Conservation (phyloP, 2,329 filamentous ascomycete genomes). For the Fusarium illudens region DNA sequence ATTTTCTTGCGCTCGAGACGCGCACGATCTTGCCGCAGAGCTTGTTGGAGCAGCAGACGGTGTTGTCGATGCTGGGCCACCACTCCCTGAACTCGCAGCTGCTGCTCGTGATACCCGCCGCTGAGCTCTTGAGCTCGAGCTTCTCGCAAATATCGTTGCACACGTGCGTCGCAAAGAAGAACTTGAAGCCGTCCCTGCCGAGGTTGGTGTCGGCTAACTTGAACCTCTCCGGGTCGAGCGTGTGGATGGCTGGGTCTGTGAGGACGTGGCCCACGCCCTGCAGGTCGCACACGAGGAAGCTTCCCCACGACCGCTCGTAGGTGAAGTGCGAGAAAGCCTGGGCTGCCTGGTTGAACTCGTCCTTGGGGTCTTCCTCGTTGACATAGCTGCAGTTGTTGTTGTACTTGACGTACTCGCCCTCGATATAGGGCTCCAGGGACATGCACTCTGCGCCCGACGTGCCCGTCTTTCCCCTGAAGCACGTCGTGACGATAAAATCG, state of each 20-base stretch:
- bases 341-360: conserved; percentile 43
- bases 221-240: conserved; percentile 45
- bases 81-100: conserved; percentile 41
- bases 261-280: conserved; percentile 49
- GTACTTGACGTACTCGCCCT: conserved; percentile 51
- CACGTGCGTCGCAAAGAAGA: conserved; percentile 48
- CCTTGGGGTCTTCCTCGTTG: conserved; percentile 35
- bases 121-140: conserved; percentile 42
- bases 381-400: conserved; percentile 48
- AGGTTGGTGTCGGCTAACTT: conserved; percentile 47
- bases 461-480: conserved; percentile 35
- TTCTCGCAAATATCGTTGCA: conserved; percentile 47
- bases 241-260: conserved; percentile 52
- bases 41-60: conserved; percentile 52
- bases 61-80: conserved; percentile 45
- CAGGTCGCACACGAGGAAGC: conserved; percentile 48
- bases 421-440: conserved; percentile 49
- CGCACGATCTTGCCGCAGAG: conserved; percentile 48
- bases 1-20: conserved; percentile 31
- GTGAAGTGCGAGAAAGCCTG: conserved; percentile 55
- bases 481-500: conserved; percentile 46
- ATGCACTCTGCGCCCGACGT: conserved; percentile 30
- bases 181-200: conserved; percentile 48
- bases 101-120: conserved; percentile 29
- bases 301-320: conserved; percentile 51